Conservation (phyloP, 345 rosid species). For the Eucalyptus sp. region DNA sequence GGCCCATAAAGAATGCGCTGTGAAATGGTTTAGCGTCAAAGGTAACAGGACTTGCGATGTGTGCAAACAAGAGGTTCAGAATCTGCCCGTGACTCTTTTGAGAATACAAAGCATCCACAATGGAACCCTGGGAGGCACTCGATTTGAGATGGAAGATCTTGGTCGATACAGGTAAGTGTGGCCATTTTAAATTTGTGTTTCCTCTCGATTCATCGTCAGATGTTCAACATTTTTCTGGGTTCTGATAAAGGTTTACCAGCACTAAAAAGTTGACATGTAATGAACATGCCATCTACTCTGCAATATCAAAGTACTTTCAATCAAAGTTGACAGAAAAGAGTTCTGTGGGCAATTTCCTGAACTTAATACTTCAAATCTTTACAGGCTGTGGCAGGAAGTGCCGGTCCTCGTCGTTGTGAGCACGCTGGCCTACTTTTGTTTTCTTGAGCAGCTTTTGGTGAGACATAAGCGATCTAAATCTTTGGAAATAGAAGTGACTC, state of each 20-base stretch:
- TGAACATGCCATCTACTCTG: neutral
- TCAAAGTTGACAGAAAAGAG: neutral
- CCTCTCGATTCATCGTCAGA: neutral
- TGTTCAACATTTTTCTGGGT: neutral
- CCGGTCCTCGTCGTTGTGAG: slow-evolving; percentile 78
- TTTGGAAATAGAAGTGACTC: neutral
- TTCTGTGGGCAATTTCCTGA: neutral
- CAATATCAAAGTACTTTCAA: neutral
- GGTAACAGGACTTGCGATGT: slow-evolving; percentile 96
- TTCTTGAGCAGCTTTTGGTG: slow-evolving; percentile 96
- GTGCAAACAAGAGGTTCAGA: slow-evolving; percentile 81
- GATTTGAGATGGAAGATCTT: slow-evolving; percentile 15
- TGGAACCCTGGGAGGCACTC: slow-evolving; percentile 10
- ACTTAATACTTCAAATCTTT: neutral
- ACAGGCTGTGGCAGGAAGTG: slow-evolving; percentile 91
- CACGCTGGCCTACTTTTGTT: slow-evolving; percentile 91
- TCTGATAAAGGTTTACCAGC: neutral
- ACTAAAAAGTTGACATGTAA: neutral
- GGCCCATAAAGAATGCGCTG: slow-evolving; percentile 92
- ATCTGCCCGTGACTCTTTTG: slow-evolving; percentile 81
- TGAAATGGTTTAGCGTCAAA: slow-evolving; percentile 92
- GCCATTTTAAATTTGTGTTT: neutral
- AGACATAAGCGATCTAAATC: neutral
- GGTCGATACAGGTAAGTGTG: slow-evolving; percentile 34
- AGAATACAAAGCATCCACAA: slow-evolving; percentile 48